These are phyloP conservation scores for Kodamaea alishanica DNA, from an alignment of 1,139 yeast genomes.

Conservation along the genomic window DNA sequence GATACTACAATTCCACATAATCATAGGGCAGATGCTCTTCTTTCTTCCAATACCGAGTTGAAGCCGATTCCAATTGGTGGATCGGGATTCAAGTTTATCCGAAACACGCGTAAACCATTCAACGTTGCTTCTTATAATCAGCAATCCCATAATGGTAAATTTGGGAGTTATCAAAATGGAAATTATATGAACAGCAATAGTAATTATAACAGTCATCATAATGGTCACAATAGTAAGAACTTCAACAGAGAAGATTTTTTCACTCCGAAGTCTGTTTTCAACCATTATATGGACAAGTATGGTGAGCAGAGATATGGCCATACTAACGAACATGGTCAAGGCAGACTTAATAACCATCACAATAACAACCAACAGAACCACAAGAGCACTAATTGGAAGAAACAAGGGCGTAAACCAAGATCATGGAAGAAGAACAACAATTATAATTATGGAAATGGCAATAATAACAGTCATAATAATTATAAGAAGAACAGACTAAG, in stretches of 20 bases:
- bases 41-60: slow-evolving; percentile 38
- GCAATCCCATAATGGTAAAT: slow-evolving; percentile 30
- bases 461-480: slow-evolving; percentile 3
- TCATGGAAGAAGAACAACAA: slow-evolving; percentile 27
- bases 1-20: slow-evolving; percentile 33
- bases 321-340: slow-evolving; percentile 12
- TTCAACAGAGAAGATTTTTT: slow-evolving; percentile 69
- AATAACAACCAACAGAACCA: slow-evolving; percentile 12
- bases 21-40: slow-evolving; percentile 45
- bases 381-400: slow-evolving; percentile 28
- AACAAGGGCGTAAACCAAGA: slow-evolving; percentile 27
- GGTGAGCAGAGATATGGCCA: slow-evolving; percentile 36
- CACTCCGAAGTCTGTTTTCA: slow-evolving; percentile 72
- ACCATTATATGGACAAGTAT: slow-evolving; percentile 69
- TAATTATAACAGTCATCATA: slow-evolving; percentile 16
- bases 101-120: slow-evolving; percentile 57
- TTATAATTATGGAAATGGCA: slow-evolving; percentile 5
- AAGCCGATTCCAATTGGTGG: slow-evolving; percentile 44
- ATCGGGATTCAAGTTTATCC: slow-evolving; percentile 33
- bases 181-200: slow-evolving; percentile 22
- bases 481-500: slow-evolving; percentile 11
- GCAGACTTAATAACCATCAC: slow-evolving; percentile 9
- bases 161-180: slow-evolving; percentile 7
- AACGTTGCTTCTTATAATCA: slow-evolving; percentile 55
- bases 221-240: slow-evolving; percentile 19